Evolutionary conservation across 768 basidiomycete species (phyloP), one percentile per base, ranked within the genome.

Genomic region (Boletales sp.): DNA sequence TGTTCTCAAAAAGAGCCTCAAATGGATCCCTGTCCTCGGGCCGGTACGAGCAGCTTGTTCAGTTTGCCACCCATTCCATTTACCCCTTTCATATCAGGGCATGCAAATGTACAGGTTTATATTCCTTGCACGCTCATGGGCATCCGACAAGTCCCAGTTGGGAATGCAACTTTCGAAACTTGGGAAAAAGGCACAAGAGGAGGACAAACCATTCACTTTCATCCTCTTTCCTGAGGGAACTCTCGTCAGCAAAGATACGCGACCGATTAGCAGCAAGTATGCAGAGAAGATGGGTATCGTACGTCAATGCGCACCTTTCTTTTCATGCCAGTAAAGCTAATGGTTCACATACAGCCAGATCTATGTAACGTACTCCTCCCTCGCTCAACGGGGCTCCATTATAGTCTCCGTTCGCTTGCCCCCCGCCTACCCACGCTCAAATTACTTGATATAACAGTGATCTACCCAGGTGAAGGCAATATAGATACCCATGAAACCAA

Each of bases 101-200:
- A 97, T 96, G 92, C 92, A 89, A 79, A 86, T 93, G 72, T 96
- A 83, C 70, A 77, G 84, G 51, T 98, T 98, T 69, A 92, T 97
- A 51, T 97, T 97, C 68, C 79, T 97, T 19, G 83, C 86, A 15
- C 84, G 94, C 33, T 91, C 88, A 18, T 95, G 93, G 94, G 86
- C 87, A 2, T 82, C 89, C 17, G 94, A 97, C 65, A 77, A 82
- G 52, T 62, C 77, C 10, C 79, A 84, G 54, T 75, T 96, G 6
- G 78, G 83, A 25, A 69, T 73, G 18, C 77, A 82, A 50, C 77
- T 96, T 18, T 80, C 84, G 0, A 74, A 79, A 38, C 73, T 95
- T 13, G 93, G 86, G 2, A 76, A 74, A 45, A 77, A 77, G 31
- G 84, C 87, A n/a, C 80, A 87, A 60, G 68, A 77, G 44, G 75